These are phyloP conservation scores for Elymus sibiricus DNA, from an alignment of 176 grass and related monocot genomes.

Conservation along the genomic window DNA sequence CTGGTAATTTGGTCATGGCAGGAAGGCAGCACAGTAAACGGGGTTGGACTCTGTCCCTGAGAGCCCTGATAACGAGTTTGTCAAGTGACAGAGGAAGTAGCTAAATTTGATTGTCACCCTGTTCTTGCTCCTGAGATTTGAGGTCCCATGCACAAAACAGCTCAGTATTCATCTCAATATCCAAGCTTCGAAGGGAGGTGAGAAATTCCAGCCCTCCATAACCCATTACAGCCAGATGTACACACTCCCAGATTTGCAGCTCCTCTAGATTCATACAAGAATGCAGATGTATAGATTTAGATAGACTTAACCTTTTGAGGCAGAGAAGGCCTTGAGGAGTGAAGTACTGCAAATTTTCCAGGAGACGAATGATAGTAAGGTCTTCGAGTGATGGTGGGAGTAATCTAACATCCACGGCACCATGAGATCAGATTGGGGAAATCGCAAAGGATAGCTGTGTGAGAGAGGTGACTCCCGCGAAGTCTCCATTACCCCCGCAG, in stretches of 20 bases:
- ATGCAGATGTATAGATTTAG: neutral
- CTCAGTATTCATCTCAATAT: neutral
- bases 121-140: neutral
- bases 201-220: constrained; percentile 11
- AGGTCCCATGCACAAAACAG: neutral
- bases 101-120: neutral
- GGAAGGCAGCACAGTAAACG: neutral
- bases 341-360: neutral
- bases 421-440: neutral
- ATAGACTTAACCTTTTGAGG: neutral
- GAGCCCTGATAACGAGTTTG: fast-evolving
- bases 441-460: fast-evolving
- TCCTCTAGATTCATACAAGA: neutral
- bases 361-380: neutral
- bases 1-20: neutral
- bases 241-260: neutral
- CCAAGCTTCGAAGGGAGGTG: neutral
- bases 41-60: neutral
- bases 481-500: neutral
- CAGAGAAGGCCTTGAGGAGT: neutral
- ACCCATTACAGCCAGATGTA: neutral
- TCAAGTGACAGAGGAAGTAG: neutral
- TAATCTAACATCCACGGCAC: neutral
- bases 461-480: neutral
- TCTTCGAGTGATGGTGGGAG: neutral